A percentile compares a stretch with the other conserved stretches of the same genome.
These are phyloP conservation scores for Collybiopsis confluens DNA, from an alignment of 768 basidiomycete species.

Conservation along the genomic window DNA sequence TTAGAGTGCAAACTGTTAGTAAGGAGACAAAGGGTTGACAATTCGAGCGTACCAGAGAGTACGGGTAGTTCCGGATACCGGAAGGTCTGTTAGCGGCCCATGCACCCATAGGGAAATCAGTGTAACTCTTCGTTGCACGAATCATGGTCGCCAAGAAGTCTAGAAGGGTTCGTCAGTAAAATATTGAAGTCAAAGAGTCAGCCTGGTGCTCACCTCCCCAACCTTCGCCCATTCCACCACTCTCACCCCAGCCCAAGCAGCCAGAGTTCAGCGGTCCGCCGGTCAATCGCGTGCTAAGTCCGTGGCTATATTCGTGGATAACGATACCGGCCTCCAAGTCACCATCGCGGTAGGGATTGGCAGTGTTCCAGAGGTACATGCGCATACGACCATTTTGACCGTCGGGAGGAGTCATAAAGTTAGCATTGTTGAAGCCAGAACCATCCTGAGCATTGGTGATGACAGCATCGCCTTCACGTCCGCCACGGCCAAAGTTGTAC, in stretches of 20 bases:
- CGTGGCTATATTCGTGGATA: constrained; percentile 87
- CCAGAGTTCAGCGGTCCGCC: constrained; percentile 92
- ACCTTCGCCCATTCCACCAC: constrained; percentile 97
- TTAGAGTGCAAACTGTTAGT: background rate
- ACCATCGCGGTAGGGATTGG: constrained; percentile 87
- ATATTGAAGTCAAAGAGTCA: background rate
- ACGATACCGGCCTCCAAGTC: constrained; percentile 97
- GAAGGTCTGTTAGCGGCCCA: constrained; percentile 80
- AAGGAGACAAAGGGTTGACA: background rate
- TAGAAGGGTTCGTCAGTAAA: constrained; percentile 12
- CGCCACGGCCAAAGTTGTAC: constrained; percentile 92
- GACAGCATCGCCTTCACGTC: constrained; percentile 82
- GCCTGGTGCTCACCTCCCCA: constrained; percentile 64
- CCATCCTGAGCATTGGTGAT: constrained; percentile 96
- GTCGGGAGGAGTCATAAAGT: constrained; percentile 85
- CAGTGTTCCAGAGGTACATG: constrained; percentile 96
- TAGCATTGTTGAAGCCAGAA: constrained; percentile 87
- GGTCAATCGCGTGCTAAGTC: constrained; percentile 89
- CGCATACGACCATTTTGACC: constrained; percentile 89
- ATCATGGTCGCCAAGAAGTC: constrained; percentile 88
- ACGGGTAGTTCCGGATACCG: constrained; percentile 87
- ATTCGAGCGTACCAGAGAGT: constrained; percentile 54
- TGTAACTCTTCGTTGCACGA: constrained; percentile 65
- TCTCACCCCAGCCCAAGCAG: constrained; percentile 94
- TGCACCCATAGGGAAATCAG: constrained; percentile 86